Evolutionary conservation across 2,329 filamentous ascomycete species (phyloP), one percentile per base, ranked within the genome.

Genomic region (Trichophyton verrucosum): DNA sequence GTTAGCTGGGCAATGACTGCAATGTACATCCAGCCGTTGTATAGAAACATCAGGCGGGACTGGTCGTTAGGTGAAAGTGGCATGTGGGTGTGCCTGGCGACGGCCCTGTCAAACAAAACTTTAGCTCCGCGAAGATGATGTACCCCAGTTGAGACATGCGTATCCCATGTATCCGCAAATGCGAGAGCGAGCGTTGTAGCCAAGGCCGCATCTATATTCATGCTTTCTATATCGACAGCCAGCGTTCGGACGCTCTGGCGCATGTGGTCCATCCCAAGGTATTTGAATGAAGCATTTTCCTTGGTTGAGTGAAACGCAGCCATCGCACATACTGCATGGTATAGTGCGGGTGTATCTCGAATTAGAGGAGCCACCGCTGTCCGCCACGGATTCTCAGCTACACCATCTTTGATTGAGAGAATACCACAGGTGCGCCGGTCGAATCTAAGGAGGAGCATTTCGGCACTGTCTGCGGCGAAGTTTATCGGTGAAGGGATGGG

Each of bases 1-100:
- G 85, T 88, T 57, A 89, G 73, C 13, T 85, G 80, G 24, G 86
- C 82, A 64, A 88, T 85, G 30, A 88, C 86, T 68, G 88, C 85
- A 80, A 88, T 86, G 67, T 88, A 89, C 6, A 88, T 79, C 83
- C 84, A 88, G 3, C 82, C 83, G 67, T 87, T 88, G 72, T 84
- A 86, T 17, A 89, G 75, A 66, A 88, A 88, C 60, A 82, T 82
- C 24, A 88, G 73, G 6, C 84, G 75, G 44, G 77, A 74, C 11
- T 82, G 69, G 51, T 83, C 80, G 24, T 77, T 70, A 3, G 77
- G 79, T n/a, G 67, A 68, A 36, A 76, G 61, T 3, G 66, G 68
- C 4, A 68, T 66, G 57, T 72, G 72, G 3, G 69, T 65, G 5
- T 71, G 73, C 66, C 78, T 72, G 61, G 74, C 71, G 24, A 87